Evolutionary conservation across 116 monocot species (phyloP).

Genomic region (Zostera marina): DNA sequence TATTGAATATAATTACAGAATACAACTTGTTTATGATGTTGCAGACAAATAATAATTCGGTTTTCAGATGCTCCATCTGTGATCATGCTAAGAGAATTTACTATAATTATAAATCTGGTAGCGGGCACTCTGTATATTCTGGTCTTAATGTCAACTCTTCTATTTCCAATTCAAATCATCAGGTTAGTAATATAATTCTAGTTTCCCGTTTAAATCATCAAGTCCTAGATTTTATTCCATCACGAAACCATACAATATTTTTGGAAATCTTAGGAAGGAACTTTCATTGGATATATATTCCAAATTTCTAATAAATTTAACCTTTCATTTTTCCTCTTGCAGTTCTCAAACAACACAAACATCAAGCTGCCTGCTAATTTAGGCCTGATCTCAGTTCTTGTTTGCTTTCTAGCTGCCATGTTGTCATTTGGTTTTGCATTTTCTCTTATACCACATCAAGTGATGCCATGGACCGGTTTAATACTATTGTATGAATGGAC

Average conservation of each 20-base stretch:
- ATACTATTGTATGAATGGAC: constrained; percentile 82
- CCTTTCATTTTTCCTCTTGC: constrained; percentile 11
- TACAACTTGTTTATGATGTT: not conserved
- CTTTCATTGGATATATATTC: too few species aligned
- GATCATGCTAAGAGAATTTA: constrained; percentile 41
- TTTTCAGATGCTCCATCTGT: constrained; percentile 32
- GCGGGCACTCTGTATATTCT: constrained; percentile 45
- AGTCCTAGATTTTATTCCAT: too few species aligned
- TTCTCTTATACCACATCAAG: constrained; percentile 48
- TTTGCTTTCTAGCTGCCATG: constrained; percentile 42
- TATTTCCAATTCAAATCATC: constrained; percentile 42
- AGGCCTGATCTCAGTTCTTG: constrained; percentile 36
- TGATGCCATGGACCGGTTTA: constrained; percentile 88
- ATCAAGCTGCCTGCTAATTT: constrained; percentile 52
- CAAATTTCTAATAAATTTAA: not conserved
- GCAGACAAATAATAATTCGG: constrained; percentile 42
- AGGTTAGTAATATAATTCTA: constrained; percentile 23
- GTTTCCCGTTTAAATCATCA: constrained; percentile 41
- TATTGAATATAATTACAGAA: not conserved
- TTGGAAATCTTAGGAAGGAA: not conserved
- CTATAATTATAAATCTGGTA: constrained; percentile 33
- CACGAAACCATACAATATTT: too few species aligned
- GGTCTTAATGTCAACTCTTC: constrained; percentile 40
- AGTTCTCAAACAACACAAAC: constrained; percentile 35
- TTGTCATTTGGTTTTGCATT: constrained; percentile 58